Evolutionary conservation across 805 yeast species (phyloP), one percentile per base, ranked within the genome.

Genomic region (Yarrowia alimentaria): DNA sequence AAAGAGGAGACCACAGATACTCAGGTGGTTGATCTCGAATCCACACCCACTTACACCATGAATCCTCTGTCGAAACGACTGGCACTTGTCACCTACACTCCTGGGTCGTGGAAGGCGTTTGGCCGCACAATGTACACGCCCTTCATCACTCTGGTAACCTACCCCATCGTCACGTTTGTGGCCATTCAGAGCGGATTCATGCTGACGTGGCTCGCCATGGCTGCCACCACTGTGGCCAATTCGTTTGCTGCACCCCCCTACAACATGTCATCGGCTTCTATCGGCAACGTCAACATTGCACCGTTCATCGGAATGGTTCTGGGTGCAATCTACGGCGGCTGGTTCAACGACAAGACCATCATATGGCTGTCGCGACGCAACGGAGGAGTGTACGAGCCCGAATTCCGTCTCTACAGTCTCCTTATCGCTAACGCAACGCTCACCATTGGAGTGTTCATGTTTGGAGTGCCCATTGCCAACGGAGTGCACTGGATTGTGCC

Each of bases 331-430:
- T 29, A 35, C 16, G 56, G 56, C 9, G 56, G 56, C 10, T 24
- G 29, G 21, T 17, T 51, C 10, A 35, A 45, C 26, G 56, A 53
- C 40, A 40, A 43, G 48, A 51, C 45, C 13, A 43, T 51, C 14
- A n/a, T 53, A 6, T 29, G 52, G 51, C 28, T 53, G 47, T 29
- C 54, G 3, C 21, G 29, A 29, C 35, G 53, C 18, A 56, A 55
- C 24, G 37, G 37, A 12, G 58, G 58, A 7, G 33, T 47, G 5
- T 33, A 38, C 12, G 58, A 55, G 29, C 56, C 57, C 12, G 58
- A 55, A 20, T 47, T 53, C 17, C 25, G 58, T n/a, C 43, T 55
- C 4, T 55, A 32, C 16, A 45, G 50, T 30, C 40, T 51, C 5
- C n/a, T 33, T 13, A 18, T 49, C 11, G 53, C 57, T 1, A 26